Evolutionary conservation across 176 grass and related monocot genomes (phyloP), one percentile per base, ranked within the genome.

Genomic region (Cenchrus purpureus): DNA sequence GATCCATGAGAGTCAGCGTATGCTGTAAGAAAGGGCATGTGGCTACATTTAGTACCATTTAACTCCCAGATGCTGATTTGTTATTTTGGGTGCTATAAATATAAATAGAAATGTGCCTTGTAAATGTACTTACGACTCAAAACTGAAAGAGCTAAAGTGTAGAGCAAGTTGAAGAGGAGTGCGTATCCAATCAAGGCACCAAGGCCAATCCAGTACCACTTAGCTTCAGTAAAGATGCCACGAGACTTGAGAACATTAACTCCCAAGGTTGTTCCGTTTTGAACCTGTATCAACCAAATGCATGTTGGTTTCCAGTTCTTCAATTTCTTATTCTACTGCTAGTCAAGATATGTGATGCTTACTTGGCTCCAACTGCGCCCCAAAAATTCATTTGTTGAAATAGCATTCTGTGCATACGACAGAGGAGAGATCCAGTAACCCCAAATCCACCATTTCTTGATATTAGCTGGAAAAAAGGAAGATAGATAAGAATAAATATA

Each of bases 401-500:
- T 77, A 59, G 91, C 90, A 68, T 97, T 97, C 56, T 97, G 92
- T 65, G 90, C 94, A 66, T 97, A 97, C 8, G 82, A 92, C 17
- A 97, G 48, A 1, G 94, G 94, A 73, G 94, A 94, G 46, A 94
- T 72, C 94, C 94, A 97, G 69, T 97, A 97, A 54, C 92, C 94
- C 94, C 94, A 97, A 78, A 92, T 90, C 94, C 92, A 97, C 94
- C 94, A 97, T 81, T 94, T 94, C 62, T 92, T 94, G 10, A 97
- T 68, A 71, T 94, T 67, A 50, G 91, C 94, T 97, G 81, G 43
- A 68, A 86, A 81, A 81, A 25, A 84, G 56, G 64, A 75, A 79
- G 43, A 76, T 45, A 49, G 34, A 67, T 60, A 53, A 85, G 73
- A 29, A 73, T 76, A 67, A 90, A 55, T 8, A 78, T 66, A 34